Evolutionary conservation across 2,329 filamentous ascomycete species (phyloP), one percentile per base, ranked within the genome.

Genomic region (Sarocladiaceae sp.): DNA sequence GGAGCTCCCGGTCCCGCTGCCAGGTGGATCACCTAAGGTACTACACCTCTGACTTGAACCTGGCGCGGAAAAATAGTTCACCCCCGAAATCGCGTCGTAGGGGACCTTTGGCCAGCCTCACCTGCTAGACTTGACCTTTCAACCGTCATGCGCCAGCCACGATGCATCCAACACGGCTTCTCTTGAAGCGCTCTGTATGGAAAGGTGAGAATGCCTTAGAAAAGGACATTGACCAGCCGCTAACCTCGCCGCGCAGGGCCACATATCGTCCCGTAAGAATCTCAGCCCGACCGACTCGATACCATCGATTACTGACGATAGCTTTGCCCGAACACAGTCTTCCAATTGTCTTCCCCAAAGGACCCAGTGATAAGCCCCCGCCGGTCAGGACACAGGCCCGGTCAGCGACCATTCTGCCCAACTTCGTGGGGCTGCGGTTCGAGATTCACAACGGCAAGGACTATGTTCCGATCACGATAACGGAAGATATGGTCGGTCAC

Each of bases 401-500:
- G 52, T 78, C 84, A 46, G 90, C 90, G 24, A 95, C 89, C 5
- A 93, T 96, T 56, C 75, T 95, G 46, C 90, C 90, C 50, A 94
- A 86, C 66, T 95, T 95, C 61, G 88, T 96, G 44, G 89, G 89
- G 12, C 70, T 95, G 56, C 83, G 81, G 62, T 96, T 96, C 65
- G 84, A 90, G 65, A 79, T 96, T 48, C 85, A 96, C 70, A 95
- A 95, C 63, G 90, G 90, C 58, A 95, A 93, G 70, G 77, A 76
- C 24, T 95, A 95, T 65, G 69, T 83, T 55, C 86, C 93, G 54
- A 75, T 95, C 45, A 76, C 74, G 52, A 85, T 96, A 51, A 95
- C 89, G 13, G 90, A 95, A 63, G 87, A 95, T 58, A 96, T 96
- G 90, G 90, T 96, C 41, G 90, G 90, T 44, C 85, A 93, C 66